Evolutionary conservation across 768 basidiomycete genomes (phyloP), one percentile per base, ranked within the genome.

Genomic region (Amanita exitialis): DNA sequence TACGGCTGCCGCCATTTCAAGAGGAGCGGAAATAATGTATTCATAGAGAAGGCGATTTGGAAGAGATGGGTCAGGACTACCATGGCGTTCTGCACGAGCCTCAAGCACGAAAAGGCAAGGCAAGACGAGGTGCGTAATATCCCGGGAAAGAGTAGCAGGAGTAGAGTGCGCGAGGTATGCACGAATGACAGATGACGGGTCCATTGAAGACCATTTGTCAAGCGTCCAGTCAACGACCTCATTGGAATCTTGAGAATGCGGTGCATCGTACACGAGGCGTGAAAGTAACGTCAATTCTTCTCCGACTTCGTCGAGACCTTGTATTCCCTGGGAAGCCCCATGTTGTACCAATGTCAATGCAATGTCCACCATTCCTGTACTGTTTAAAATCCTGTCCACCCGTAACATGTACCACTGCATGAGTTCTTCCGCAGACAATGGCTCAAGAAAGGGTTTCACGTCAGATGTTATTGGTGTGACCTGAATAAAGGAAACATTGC

Each of bases 91-190:
- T 41, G 83, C 80, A 18, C 86, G 83, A 18, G 90, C 77, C 65
- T 97, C 93, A 25, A 98, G 74, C 20, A 97, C 91, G 57, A 86
- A 94, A 0, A 98, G 77, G 63, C 96, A 99, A 2, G 95, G 95
- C 66, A 92, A 74, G 32, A 95, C 89, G 32, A 96, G 81, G 27
- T 74, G 77, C 20, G 74, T 68, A 37, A 98, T 81, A 57, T 92
- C 84, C 39, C 65, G 63, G 2, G 82, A 75, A 16, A 98, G 60
- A 15, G 78, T 78, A 2, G 76, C 71, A 3, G 85, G 71, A 2
- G 80, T 80, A 4, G 93, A 87, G 62, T 83, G 68, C 3, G 76
- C 67, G 8, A 96, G 77, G 64, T 95, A 97, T 36, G 86, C 85
- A 8, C 67, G 67, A 49, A 98, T 71, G 18, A 90, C 76, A 6